Evolutionary conservation across 305 asterid genomes (phyloP), one percentile per base, ranked within the genome.

Genomic region (Fraxinus platypoda): DNA sequence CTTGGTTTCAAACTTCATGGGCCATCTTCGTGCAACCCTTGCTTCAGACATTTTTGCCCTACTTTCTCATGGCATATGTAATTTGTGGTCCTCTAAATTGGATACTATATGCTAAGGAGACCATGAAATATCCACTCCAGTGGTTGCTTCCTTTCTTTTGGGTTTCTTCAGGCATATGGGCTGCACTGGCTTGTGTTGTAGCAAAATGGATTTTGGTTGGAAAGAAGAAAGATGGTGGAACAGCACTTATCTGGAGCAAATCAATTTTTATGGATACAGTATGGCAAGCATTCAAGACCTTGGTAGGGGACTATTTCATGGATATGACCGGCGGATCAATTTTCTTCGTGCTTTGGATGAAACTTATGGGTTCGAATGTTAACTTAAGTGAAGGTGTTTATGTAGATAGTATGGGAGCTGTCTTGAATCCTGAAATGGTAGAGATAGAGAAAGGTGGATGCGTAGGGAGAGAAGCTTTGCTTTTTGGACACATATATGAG

Each of bases 361-460:
- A 89, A 87, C 81, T 91, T 21, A 92, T 94, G 98, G 97, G 98
- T 64, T 90, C 97, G 37, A 79, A 81, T 0, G 75, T 94, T 4
- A 94, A 89, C 7, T 13, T 90, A 62, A 79, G 85, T 31, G 90
- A 91, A 70, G 98, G 96, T 31, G 95, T 89, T 19, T 94, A 94
- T 81, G 92, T 93, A 73, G 98, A 94, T 37, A 92, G 95, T 66
- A 90, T 88, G 94, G 98, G 98, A 79, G 95, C 95, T 6, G 52
- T 87, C 70, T 72, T 94, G 88, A 94, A 94, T 85, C 98, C 97
- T n/a, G 98, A 94, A 70, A 90, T 93, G 97, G 92, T 94, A 78
- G 95, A 90, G 87, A 90, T 94, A 46, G 93, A 90, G 76, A 82
- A 87, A 19, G 92, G 94, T 9, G 97, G 97, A 0, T 88, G 93